A percentile compares a stretch with the other conserved stretches of the same genome.
Conservation (phyloP, 768 basidiomycete species). For the Boletus sensibilis region DNA sequence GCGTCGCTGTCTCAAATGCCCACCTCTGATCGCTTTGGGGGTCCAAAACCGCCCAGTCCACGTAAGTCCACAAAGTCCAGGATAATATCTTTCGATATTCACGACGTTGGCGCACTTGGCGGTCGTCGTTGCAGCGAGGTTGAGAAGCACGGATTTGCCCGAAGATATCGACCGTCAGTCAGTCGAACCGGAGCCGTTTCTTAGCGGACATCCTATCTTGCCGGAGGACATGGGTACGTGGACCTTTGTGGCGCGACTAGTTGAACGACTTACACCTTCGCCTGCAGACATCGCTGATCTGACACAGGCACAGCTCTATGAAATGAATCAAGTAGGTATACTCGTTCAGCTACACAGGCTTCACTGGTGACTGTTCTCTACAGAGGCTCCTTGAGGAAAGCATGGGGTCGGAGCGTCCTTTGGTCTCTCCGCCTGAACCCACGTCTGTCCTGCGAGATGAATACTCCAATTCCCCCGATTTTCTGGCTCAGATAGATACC, state of each 20-base stretch:
- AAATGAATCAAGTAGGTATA: conserved; percentile 39
- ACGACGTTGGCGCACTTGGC: too few species aligned
- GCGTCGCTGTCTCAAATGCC: conserved; percentile 9
- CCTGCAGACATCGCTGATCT: conserved; percentile 35
- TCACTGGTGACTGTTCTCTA: not conserved
- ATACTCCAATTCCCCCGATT: conserved; percentile 58
- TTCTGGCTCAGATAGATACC: conserved; percentile 75
- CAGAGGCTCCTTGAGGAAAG: conserved; percentile 44
- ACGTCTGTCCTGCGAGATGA: conserved; percentile 59
- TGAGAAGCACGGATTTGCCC: conserved; percentile 29
- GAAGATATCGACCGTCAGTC: conserved; percentile 8
- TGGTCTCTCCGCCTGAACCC: conserved; percentile 54
- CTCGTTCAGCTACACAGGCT: not conserved
- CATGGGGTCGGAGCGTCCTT: conserved; percentile 40
- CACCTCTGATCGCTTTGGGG: not conserved
- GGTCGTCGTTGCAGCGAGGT: conserved; percentile 16
- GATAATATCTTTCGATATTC: not conserved
- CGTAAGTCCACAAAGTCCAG: conserved; percentile 15
- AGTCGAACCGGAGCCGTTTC: conserved; percentile 18
- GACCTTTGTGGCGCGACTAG: not conserved
- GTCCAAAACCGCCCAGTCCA: conserved; percentile 23
- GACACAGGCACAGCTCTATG: conserved; percentile 36
- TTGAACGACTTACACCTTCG: not conserved
- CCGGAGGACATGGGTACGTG: conserved; percentile 32
- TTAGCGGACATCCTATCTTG: conserved; percentile 30